These are phyloP conservation scores for Verticillium albo-atrum DNA, from an alignment of 2,329 filamentous ascomycete genomes.

Conservation along the genomic window DNA sequence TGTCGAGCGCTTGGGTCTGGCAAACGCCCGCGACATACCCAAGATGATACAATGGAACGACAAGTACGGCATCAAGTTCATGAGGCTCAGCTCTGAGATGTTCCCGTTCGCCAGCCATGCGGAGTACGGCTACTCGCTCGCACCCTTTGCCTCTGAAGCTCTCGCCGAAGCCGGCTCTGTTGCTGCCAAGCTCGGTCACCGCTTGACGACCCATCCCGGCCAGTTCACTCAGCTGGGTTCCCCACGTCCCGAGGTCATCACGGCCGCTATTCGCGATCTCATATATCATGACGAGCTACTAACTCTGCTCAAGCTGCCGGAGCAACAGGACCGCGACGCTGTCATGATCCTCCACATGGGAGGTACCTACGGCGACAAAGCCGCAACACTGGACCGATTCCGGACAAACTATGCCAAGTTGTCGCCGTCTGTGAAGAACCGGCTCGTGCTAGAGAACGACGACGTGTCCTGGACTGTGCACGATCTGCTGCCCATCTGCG, in stretches of 20 bases:
- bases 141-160: constrained; percentile 74
- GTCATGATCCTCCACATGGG: constrained; percentile 96
- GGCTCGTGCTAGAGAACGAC: constrained; percentile 89
- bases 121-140: constrained; percentile 80
- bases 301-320: constrained; percentile 67
- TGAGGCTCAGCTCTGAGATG: constrained; percentile 92
- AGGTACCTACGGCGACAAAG: constrained; percentile 83
- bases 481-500: constrained; percentile 82
- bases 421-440: constrained; percentile 66
- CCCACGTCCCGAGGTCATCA: constrained; percentile 71
- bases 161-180: constrained; percentile 74
- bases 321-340: constrained; percentile 77
- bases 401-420: constrained; percentile 66
- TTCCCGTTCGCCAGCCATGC: constrained; percentile 92
- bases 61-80: constrained; percentile 84
- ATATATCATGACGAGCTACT: constrained; percentile 88
- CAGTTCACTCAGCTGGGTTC: constrained; percentile 91
- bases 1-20: constrained; percentile 71
- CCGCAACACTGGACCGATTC: constrained; percentile 73
- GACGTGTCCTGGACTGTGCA: constrained; percentile 92
- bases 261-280: constrained; percentile 73
- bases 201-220: constrained; percentile 86
- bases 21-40: constrained; percentile 76
- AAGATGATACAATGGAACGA: constrained; percentile 94
- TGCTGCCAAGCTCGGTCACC: constrained; percentile 73